Evolutionary conservation across 257 asterid species (phyloP).

Genomic region (Agastache rugosa): DNA sequence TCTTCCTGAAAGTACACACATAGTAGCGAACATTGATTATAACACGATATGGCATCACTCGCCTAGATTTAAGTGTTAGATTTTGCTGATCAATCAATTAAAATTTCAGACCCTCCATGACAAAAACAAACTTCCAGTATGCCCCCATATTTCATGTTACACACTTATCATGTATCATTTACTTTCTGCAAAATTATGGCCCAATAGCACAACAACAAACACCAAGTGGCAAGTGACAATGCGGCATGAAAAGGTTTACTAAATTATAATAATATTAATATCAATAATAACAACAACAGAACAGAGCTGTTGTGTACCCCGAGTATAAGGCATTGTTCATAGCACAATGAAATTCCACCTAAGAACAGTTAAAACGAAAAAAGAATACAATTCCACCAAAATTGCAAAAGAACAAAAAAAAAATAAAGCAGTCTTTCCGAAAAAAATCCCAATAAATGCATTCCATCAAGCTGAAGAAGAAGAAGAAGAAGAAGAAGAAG

Average conservation of each 20-base stretch:
- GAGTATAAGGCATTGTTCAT: neutral
- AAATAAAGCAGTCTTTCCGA: neutral
- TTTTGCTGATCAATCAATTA: neutral
- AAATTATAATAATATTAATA: neutral
- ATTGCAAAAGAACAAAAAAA: neutral
- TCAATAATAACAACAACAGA: neutral
- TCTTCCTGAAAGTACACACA: constrained; percentile 13
- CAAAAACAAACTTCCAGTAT: neutral
- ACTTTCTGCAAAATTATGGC: too few species aligned
- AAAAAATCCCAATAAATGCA: neutral
- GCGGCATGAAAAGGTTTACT: neutral
- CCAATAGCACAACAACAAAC: neutral
- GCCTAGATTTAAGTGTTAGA: neutral
- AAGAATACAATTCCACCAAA: neutral
- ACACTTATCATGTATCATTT: too few species aligned
- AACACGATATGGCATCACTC: neutral
- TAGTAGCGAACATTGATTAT: neutral
- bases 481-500: neutral
- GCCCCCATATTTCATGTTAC: neutral
- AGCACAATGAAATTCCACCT: neutral
- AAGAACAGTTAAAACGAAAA: neutral
- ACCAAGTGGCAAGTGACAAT: neutral
- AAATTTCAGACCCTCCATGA: neutral
- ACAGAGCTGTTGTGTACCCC: neutral
- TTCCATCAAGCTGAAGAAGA: neutral